phyloP scores from a whole-genome alignment of 2,329 filamentous ascomycete species.

The Cryoendolithus antarcticus region DNA sequence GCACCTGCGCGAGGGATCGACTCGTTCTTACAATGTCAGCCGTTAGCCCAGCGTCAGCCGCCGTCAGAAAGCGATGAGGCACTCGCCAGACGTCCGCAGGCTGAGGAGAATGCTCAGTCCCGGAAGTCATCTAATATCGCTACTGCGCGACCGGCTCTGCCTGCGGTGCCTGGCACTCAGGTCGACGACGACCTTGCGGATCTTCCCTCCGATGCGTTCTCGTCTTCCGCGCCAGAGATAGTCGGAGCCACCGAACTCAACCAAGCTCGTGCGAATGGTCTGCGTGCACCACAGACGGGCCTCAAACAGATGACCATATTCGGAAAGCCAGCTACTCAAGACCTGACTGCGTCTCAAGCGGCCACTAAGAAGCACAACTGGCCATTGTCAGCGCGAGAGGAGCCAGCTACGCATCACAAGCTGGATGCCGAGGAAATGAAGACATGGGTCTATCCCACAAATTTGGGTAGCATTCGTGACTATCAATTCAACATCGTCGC shows the following conservation, averaged over 20 bases:
- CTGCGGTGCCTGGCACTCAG: too few relatives aligned
- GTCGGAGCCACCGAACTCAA: conserved; percentile 12
- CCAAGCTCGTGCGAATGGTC: neutral
- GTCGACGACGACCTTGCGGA: conserved; percentile 33
- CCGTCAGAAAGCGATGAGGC: conserved; percentile 15
- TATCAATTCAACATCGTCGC: conserved; percentile 96
- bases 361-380: conserved; percentile 39
- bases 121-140: neutral
- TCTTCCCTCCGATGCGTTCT: conserved; percentile 54
- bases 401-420: conserved; percentile 77
- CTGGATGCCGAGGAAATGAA: conserved; percentile 62
- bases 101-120: conserved; percentile 15
- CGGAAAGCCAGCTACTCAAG: conserved; percentile 33
- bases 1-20: too few relatives aligned
- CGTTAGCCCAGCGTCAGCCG: neutral
- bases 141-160: too few relatives aligned
- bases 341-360: conserved; percentile 28
- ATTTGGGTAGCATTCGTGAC: conserved; percentile 75
- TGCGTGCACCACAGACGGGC: conserved; percentile 29
- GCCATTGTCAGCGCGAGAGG: conserved; percentile 43
- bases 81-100: conserved; percentile 18
- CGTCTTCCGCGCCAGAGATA: conserved; percentile 39
- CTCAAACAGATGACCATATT: conserved; percentile 43
- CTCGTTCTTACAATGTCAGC: too few relatives aligned
- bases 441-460: conserved; percentile 92